A percentile compares a stretch with the other conserved stretches of the same genome.
Evolutionary conservation across 805 yeast genomes (phyloP).

Genomic region (Spathaspora boniae): DNA sequence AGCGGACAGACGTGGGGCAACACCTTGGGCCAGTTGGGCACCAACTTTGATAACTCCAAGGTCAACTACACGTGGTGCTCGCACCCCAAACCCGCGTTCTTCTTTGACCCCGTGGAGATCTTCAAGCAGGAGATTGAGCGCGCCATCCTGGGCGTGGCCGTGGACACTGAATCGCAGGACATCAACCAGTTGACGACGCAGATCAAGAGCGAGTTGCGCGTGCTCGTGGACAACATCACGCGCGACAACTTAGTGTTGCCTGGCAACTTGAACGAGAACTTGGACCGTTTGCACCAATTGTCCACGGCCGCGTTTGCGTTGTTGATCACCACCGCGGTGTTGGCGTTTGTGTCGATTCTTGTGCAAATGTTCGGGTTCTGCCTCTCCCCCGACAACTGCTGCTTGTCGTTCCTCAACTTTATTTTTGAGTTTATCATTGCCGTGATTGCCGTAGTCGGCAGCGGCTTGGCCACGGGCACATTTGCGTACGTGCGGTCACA

Average conservation of each 20-base stretch:
- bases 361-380: slow-evolving; percentile 43
- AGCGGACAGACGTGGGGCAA: slow-evolving; percentile 5
- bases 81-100: slow-evolving; percentile 50
- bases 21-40: slow-evolving; percentile 7
- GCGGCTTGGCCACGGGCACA: slow-evolving; percentile 64
- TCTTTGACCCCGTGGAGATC: slow-evolving; percentile 49
- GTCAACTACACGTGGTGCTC: slow-evolving; percentile 49
- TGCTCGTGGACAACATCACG: slow-evolving; percentile 19
- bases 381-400: slow-evolving; percentile 42
- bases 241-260: slow-evolving; percentile 49
- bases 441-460: slow-evolving; percentile 42
- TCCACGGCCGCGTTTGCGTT: slow-evolving; percentile 56
- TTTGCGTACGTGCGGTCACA: slow-evolving; percentile 46
- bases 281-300: slow-evolving; percentile 41
- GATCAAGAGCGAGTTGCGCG: slow-evolving; percentile 17
- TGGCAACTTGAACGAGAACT: slow-evolving; percentile 43
- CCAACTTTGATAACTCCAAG: slow-evolving; percentile 20
- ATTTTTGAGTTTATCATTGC: slow-evolving; percentile 43
- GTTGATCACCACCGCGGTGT: slow-evolving; percentile 27
- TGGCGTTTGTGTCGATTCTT: slow-evolving; percentile 45
- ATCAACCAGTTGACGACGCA: slow-evolving; percentile 12
- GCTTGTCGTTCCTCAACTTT: slow-evolving; percentile 44
- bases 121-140: slow-evolving; percentile 29
- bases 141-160: slow-evolving; percentile 19
- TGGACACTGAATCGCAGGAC: slow-evolving; percentile 21